Evolutionary conservation across 2,329 filamentous ascomycete genomes (phyloP).

Genomic region (Botrytis tulipae): DNA sequence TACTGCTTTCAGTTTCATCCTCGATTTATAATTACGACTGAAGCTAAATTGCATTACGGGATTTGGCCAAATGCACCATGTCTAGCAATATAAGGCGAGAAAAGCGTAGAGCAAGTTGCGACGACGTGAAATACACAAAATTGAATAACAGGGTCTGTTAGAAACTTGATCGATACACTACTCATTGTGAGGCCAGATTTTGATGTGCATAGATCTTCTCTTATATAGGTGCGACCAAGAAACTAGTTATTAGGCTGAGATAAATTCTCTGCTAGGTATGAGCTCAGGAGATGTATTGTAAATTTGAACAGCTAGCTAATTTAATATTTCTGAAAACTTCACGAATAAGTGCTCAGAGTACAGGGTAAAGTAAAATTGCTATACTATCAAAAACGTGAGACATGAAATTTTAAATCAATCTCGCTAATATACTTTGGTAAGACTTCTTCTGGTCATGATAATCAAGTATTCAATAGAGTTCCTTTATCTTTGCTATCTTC

Average conservation of each 20-base stretch:
- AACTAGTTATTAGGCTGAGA: no score
- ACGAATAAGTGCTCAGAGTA: fast-evolving
- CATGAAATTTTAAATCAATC: background rate
- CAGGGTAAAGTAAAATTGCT: background rate
- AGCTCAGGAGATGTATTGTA: background rate
- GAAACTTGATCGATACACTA: background rate
- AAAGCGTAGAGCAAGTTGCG: no score
- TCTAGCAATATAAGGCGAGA: no score
- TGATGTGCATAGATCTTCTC: background rate
- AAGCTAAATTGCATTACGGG: no score
- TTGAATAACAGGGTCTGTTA: fast-evolving
- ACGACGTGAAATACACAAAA: background rate
- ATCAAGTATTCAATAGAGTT: background rate
- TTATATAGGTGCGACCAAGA: no score
- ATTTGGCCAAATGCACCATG: no score
- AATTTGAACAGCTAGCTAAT: background rate
- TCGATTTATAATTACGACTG: no score
- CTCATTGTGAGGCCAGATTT: background rate
- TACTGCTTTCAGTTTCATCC: no score
- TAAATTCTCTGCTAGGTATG: background rate
- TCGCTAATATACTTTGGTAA: no score
- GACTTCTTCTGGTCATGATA: background rate
- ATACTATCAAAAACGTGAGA: background rate
- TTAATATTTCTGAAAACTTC: fast-evolving
- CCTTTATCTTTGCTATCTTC: background rate